A percentile compares a stretch with the other conserved stretches of the same genome.
phyloP scores from a whole-genome alignment of 225 moss, liverwort and hornwort genomes.

The Polytrichum commune region DNA sequence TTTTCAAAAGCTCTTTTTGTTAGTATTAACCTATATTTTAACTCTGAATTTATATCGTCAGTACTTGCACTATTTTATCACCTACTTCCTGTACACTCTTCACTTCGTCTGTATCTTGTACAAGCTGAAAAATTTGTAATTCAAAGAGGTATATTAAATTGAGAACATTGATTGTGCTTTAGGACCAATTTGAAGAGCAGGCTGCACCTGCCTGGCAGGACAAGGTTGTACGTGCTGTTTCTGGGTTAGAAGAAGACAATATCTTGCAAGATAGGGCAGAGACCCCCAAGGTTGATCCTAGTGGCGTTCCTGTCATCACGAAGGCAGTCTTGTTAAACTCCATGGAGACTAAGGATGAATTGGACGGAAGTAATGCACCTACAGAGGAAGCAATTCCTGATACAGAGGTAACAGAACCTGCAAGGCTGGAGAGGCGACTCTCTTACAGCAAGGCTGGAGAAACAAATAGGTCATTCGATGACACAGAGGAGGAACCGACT shows the following conservation, averaged over 20 bases:
- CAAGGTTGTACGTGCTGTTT: slow-evolving; percentile 2
- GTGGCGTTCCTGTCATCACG: background rate
- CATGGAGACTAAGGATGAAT: background rate
- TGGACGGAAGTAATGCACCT: background rate
- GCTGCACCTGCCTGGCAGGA: background rate
- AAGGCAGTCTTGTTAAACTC: background rate
- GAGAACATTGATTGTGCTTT: no score
- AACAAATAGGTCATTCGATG: background rate
- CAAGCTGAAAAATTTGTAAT: no score
- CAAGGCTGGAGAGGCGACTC: background rate
- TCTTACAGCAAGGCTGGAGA: background rate
- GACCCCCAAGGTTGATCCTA: background rate
- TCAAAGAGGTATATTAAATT: no score
- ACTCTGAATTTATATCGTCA: no score
- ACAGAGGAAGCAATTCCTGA: background rate
- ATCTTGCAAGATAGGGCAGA: no score
- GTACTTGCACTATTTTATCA: no score
- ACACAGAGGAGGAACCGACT: background rate
- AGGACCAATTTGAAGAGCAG: slow-evolving; percentile 1
- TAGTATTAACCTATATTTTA: no score
- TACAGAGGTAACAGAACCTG: slow-evolving; percentile 2
- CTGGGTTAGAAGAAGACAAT: background rate
- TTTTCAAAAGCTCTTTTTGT: no score
- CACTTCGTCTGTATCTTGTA: no score
- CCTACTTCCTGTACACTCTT: no score